Evolutionary conservation across 179 eudicot species (phyloP).

Genomic region (Gypsophila paniculata): DNA sequence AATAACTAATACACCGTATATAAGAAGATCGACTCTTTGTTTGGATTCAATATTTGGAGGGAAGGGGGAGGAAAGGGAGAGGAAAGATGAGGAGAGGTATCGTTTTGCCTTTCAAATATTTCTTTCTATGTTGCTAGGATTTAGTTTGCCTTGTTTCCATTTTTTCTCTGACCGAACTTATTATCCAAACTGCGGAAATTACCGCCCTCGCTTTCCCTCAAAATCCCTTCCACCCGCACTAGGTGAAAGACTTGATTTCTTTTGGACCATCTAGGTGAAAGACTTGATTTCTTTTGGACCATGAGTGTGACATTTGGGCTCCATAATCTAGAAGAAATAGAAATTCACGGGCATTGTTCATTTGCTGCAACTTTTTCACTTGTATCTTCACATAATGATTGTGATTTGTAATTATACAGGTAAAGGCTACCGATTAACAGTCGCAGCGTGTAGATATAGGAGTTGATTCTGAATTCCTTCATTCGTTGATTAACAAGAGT

Average conservation of each 20-base stretch:
- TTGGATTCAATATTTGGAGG: too few relatives aligned
- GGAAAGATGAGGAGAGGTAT: not conserved
- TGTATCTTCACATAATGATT: not conserved
- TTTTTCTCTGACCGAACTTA: not conserved
- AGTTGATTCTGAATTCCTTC: slow-evolving; percentile 9
- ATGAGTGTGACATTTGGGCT: not conserved
- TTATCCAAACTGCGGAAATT: not conserved
- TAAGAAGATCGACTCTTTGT: not conserved
- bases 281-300: not conserved
- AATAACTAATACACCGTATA: not conserved
- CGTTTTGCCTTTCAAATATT: not conserved
- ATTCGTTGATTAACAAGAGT: not conserved
- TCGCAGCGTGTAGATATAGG: slow-evolving; percentile 19
- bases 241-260: not conserved
- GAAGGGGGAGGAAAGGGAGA: not conserved
- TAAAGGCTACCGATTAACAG: slow-evolving; percentile 9
- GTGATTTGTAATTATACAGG: slow-evolving; percentile 12
- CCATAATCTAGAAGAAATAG: not conserved
- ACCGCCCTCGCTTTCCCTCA: not conserved
- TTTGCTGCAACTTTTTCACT: not conserved
- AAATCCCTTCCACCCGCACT: not conserved
- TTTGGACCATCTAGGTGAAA: not conserved
- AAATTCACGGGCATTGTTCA: not conserved
- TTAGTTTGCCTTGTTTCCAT: not conserved
- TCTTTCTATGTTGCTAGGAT: not conserved